These are phyloP conservation scores for Gyromitra esculenta DNA, from an alignment of 2,329 filamentous ascomycete genomes.

Conservation along the genomic window DNA sequence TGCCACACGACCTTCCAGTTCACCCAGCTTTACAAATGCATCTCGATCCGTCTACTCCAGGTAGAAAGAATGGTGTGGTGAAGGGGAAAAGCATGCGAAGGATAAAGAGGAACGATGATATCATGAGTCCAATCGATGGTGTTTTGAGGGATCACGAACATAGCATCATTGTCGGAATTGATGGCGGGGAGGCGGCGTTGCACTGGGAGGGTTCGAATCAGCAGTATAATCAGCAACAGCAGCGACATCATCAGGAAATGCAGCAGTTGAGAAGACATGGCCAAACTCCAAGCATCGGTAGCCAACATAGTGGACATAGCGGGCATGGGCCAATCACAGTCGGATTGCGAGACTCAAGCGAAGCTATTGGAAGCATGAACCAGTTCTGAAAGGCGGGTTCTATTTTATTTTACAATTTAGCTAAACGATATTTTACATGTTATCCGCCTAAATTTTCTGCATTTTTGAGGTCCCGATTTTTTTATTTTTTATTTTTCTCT, in stretches of 20 bases:
- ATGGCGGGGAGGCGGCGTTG: constrained; percentile 39
- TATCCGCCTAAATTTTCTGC: background rate
- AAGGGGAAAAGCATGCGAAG: constrained; percentile 25
- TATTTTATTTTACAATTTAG: constrained; percentile 11
- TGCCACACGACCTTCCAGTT: constrained; percentile 54
- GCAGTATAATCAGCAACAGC: constrained; percentile 34
- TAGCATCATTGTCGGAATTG: constrained; percentile 44
- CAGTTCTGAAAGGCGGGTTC: constrained; percentile 23
- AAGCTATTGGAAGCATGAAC: constrained; percentile 48
- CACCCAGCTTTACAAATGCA: constrained; percentile 54
- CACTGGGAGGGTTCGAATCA: constrained; percentile 42
- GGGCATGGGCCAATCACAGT: constrained; percentile 23
- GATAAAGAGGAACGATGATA: constrained; percentile 35
- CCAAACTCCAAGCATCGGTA: constrained; percentile 37
- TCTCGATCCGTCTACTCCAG: constrained; percentile 46
- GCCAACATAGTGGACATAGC: constrained; percentile 43
- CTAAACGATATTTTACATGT: constrained; percentile 4
- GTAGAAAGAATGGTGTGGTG: constrained; percentile 24
- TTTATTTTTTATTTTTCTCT: constrained; percentile 22
- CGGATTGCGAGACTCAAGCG: constrained; percentile 30
- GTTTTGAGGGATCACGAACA: constrained; percentile 45
- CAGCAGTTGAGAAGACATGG: constrained; percentile 46
- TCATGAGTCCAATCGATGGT: constrained; percentile 44
- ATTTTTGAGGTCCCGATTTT: background rate
- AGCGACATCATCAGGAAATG: constrained; percentile 46